These are phyloP conservation scores for Medakamo hakoo DNA, from an alignment of 139 green algal species.

Conservation along the genomic window DNA sequence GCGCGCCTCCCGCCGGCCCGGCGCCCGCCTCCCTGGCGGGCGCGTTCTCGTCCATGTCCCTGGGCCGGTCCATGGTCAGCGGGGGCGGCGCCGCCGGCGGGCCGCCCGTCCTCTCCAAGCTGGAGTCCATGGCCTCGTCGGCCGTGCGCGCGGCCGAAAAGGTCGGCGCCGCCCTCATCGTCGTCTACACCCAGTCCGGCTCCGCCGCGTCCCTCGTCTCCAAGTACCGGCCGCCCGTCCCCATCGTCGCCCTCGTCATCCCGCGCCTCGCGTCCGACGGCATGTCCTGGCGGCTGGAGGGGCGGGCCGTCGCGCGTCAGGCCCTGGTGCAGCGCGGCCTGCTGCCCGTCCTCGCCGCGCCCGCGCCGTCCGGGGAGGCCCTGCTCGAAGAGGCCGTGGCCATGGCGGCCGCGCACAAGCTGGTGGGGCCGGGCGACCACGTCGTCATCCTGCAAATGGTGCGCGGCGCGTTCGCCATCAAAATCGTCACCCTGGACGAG, in stretches of 20 bases:
- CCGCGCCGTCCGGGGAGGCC: slow-evolving; percentile 35
- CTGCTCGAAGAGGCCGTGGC: slow-evolving; percentile 48
- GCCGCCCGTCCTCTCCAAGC: slow-evolving; percentile 38
- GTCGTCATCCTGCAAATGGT: slow-evolving; percentile 15
- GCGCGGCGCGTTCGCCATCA: slow-evolving; percentile 21
- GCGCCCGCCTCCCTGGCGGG: too few species aligned
- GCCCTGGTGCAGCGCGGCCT: slow-evolving; percentile 59
- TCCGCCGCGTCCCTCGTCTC: slow-evolving; percentile 63
- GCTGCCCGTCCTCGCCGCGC: slow-evolving; percentile 67
- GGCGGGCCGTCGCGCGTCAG: slow-evolving; percentile 46
- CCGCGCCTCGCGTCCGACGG: slow-evolving; percentile 58
- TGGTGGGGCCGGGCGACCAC: slow-evolving; percentile 34
- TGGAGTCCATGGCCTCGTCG: slow-evolving; percentile 66
- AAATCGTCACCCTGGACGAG: slow-evolving; percentile 27
- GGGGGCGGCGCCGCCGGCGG: too few species aligned
- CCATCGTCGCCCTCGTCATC: slow-evolving; percentile 77
- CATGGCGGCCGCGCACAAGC: slow-evolving; percentile 27
- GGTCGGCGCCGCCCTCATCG: slow-evolving; percentile 49
- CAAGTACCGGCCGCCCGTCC: slow-evolving; percentile 71
- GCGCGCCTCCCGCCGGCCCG: too few species aligned
- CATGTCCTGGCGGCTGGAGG: slow-evolving; percentile 66
- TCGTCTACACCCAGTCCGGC: slow-evolving; percentile 25
- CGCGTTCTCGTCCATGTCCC: not conserved
- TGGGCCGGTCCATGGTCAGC: not conserved
- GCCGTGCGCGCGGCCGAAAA: slow-evolving; percentile 77